Percentiles rank a stretch among this genome's conserved stretches.
phyloP scores from a whole-genome alignment of 148 eudicot genomes.

The Amaranthus hypochondriacus region DNA sequence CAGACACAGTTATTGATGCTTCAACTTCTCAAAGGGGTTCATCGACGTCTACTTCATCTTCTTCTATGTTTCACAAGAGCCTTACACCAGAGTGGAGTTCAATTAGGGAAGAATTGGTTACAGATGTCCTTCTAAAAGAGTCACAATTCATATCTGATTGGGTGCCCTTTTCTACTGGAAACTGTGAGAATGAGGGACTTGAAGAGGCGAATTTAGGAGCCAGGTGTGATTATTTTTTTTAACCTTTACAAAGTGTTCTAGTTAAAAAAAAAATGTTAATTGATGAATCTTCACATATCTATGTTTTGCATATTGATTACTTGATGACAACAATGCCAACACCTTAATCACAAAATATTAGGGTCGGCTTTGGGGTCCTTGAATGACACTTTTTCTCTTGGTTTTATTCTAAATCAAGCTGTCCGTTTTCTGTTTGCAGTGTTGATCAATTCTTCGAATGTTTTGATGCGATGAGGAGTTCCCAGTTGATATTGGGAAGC shows the following conservation, averaged over 20 bases:
- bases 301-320: neutral
- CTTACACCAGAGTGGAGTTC: conserved; percentile 21
- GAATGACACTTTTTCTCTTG: neutral
- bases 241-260: neutral
- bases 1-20: conserved; percentile 27
- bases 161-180: conserved; percentile 50
- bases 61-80: conserved; percentile 34
- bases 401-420: conserved; percentile 9
- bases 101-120: conserved; percentile 30
- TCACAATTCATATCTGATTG: conserved; percentile 83
- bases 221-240: conserved; percentile 47
- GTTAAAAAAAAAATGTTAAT: neutral
- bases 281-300: neutral
- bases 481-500: conserved; percentile 73
- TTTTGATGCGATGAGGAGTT: conserved; percentile 77
- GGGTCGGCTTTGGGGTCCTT: neutral
- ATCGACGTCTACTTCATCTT: conserved; percentile 22
- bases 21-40: conserved; percentile 30
- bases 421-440: conserved; percentile 43
- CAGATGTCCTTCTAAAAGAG: conserved; percentile 51
- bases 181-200: conserved; percentile 28
- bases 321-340: too few species aligned
- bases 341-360: too few species aligned
- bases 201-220: conserved; percentile 82
- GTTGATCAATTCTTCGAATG: conserved; percentile 95